Conservation (phyloP, 2,329 filamentous ascomycete species). For the Aspergillus felis region DNA sequence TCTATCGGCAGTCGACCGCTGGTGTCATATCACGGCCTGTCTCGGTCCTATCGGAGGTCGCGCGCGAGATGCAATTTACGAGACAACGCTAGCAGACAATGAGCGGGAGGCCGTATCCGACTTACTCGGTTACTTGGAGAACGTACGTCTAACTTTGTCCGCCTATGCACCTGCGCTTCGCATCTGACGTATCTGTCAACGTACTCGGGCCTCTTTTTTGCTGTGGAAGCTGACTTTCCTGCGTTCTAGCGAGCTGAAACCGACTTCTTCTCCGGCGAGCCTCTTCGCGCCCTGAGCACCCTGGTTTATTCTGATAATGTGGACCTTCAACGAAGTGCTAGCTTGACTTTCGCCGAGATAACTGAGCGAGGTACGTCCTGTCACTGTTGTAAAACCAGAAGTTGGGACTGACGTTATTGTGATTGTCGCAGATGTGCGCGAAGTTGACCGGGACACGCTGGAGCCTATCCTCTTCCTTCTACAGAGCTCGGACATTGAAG, state of each 20-base stretch:
- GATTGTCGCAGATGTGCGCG: conserved; percentile 71
- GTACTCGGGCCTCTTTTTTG: conserved; percentile 1
- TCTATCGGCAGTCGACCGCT: conserved; percentile 39
- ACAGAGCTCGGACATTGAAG: conserved; percentile 92
- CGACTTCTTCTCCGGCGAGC: conserved; percentile 97
- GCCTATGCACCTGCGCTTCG: not conserved
- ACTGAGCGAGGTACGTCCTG: conserved; percentile 77
- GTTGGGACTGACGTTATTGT: conserved; percentile 1
- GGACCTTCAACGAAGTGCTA: conserved; percentile 93
- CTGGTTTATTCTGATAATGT: conserved; percentile 98
- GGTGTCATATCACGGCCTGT: conserved; percentile 43
- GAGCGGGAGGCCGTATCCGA: conserved; percentile 97
- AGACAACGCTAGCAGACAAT: conserved; percentile 86
- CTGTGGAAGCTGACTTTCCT: conserved; percentile 15
- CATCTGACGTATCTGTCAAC: conserved; percentile 2
- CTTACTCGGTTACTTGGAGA: conserved; percentile 90
- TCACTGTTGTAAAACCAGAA: not conserved
- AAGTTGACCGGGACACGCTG: conserved; percentile 91
- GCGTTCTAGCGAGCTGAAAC: conserved; percentile 77
- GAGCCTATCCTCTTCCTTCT: conserved; percentile 94
- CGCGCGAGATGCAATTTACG: conserved; percentile 76
- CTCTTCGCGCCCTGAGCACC: conserved; percentile 87
- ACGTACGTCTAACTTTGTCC: conserved; percentile 56
- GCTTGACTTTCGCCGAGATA: conserved; percentile 97
- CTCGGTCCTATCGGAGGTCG: conserved; percentile 55